These are phyloP conservation scores for Tricholoma sp. DNA, from an alignment of 768 basidiomycete species.

Conservation along the genomic window DNA sequence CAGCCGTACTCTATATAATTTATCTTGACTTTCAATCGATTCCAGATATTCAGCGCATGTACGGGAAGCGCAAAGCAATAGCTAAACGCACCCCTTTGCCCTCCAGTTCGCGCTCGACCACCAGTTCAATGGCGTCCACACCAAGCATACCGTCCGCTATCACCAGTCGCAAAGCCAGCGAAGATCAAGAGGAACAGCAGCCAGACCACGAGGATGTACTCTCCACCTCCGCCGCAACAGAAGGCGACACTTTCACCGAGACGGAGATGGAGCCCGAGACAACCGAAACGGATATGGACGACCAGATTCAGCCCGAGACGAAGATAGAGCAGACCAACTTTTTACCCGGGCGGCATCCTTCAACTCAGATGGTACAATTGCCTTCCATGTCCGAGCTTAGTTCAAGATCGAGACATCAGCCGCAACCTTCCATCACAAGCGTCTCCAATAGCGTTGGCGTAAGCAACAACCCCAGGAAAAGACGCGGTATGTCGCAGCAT, in stretches of 20 bases:
- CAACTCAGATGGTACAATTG: slow-evolving; percentile 10
- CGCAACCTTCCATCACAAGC: slow-evolving; percentile 29
- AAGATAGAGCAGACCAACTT: slow-evolving; percentile 51
- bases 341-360: slow-evolving; percentile 2
- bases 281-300: slow-evolving; percentile 52
- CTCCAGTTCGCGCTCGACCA: slow-evolving; percentile 5
- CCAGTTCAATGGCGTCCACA: slow-evolving; percentile 10
- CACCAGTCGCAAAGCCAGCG: neutral
- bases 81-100: slow-evolving; percentile 73
- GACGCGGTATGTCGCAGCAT: slow-evolving; percentile 62
- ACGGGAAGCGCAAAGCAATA: slow-evolving; percentile 88
- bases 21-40: slow-evolving; percentile 1
- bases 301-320: slow-evolving; percentile 49
- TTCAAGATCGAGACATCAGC: slow-evolving; percentile 21
- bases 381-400: neutral
- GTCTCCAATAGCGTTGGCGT: slow-evolving; percentile 16
- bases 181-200: neutral
- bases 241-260: slow-evolving; percentile 71
- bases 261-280: slow-evolving; percentile 65
- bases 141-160: neutral
- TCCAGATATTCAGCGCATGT: slow-evolving; percentile 87
- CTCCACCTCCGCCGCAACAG: slow-evolving; percentile 61
- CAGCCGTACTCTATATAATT: neutral
- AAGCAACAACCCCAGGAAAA: slow-evolving; percentile 7
- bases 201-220: slow-evolving; percentile 22